Conservation (phyloP, 352 stramenopile genomes). For the Pythium sukuiense region DNA sequence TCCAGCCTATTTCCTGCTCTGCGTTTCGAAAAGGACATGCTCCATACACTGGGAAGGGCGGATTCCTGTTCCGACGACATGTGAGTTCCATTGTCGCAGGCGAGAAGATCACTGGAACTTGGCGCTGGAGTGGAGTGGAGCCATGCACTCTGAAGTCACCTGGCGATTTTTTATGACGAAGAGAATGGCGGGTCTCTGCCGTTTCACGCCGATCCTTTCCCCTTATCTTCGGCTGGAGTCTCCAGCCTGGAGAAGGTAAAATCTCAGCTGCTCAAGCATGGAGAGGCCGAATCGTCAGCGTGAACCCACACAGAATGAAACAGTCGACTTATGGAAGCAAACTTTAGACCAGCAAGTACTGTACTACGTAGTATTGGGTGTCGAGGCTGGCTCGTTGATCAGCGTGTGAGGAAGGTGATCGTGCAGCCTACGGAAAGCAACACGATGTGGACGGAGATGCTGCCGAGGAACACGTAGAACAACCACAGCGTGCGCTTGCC, state of each 20-base stretch:
- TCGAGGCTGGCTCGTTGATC: background rate
- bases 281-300: background rate
- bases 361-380: background rate
- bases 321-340: background rate
- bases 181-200: background rate
- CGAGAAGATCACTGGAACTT: background rate
- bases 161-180: background rate
- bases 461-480: conserved; percentile 47
- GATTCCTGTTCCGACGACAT: background rate
- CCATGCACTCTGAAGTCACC: background rate
- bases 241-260: background rate
- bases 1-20: background rate
- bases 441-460: conserved; percentile 43
- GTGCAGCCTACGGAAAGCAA: conserved; percentile 25
- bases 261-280: background rate
- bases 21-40: too few relatives aligned
- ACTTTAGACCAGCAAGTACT: background rate
- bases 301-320: background rate
- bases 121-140: background rate
- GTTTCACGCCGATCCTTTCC: background rate
- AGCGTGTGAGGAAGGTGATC: conserved; percentile 23
- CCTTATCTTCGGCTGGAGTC: too few relatives aligned
- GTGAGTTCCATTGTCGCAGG: background rate
- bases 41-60: background rate
- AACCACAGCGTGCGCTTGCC: conserved; percentile 43